A percentile compares a stretch with the other conserved stretches of the same genome.
Conservation (phyloP, 257 asterid species). For the Solanum medicagineum region DNA sequence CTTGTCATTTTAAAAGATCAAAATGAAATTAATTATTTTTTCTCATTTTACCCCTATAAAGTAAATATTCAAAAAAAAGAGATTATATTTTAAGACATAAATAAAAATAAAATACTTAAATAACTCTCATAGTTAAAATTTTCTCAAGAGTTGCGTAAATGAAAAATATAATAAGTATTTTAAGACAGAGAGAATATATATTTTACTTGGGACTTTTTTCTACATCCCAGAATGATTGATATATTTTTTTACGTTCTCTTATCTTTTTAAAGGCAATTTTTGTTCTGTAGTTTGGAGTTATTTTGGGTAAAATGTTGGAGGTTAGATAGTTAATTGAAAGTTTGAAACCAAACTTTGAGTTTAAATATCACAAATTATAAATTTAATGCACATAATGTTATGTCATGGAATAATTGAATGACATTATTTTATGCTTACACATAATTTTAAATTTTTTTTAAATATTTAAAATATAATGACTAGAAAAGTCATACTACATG, state of each 20-base stretch:
- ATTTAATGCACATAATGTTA: not conserved
- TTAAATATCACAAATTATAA: not conserved
- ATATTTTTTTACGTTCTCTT: not conserved
- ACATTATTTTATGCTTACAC: not conserved
- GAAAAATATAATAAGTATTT: too few species aligned
- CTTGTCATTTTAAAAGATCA: not conserved
- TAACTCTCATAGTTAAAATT: too few species aligned
- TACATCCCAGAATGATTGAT: not conserved
- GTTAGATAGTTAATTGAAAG: not conserved
- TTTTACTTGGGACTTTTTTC: not conserved
- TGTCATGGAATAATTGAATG: not conserved
- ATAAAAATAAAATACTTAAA: too few species aligned
- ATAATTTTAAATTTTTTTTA: too few species aligned
- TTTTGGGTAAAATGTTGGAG: not conserved
- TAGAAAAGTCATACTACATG: too few species aligned
- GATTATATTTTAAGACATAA: too few species aligned
- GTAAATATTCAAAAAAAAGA: not conserved
- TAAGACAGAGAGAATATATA: not conserved
- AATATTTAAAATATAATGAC: too few species aligned
- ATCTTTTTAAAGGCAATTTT: not conserved
- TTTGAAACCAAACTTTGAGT: not conserved
- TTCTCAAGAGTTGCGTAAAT: too few species aligned
- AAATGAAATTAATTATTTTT: not conserved
- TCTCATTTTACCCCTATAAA: not conserved
- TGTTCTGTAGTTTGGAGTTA: not conserved